Conservation (phyloP, 2,329 filamentous ascomycete genomes). For the Pseudopithomyces chartarum region DNA sequence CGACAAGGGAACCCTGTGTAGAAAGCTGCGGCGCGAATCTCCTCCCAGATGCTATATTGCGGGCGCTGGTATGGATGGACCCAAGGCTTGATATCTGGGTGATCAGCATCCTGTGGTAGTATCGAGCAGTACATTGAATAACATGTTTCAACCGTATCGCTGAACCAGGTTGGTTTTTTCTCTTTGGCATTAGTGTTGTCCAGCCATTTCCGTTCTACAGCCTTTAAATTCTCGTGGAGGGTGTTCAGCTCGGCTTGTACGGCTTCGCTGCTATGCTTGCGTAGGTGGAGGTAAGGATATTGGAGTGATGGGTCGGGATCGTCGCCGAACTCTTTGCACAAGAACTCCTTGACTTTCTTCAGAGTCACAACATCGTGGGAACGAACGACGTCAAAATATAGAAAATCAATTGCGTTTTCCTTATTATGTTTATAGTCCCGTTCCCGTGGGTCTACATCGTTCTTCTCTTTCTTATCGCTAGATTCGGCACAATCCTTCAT, state of each 20-base stretch:
- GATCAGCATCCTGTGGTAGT: constrained; percentile 13
- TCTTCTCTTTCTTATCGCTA: constrained; percentile 15
- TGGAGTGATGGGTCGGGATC: constrained; percentile 9
- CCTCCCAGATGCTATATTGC: constrained; percentile 45
- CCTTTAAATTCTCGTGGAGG: neutral
- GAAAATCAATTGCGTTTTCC: constrained; percentile 64
- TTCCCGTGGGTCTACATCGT: constrained; percentile 21
- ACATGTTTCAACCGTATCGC: constrained; percentile 18
- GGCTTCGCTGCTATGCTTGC: neutral
- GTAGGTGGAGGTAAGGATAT: constrained; percentile 8
- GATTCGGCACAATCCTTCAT: constrained; percentile 28
- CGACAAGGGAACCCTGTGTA: constrained; percentile 34
- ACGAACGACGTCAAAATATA: constrained; percentile 62
- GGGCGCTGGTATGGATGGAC: constrained; percentile 17
- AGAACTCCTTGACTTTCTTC: constrained; percentile 23
- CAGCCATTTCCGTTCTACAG: constrained; percentile 16
- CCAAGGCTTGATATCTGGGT: constrained; percentile 16
- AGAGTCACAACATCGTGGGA: constrained; percentile 42
- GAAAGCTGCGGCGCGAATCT: constrained; percentile 52
- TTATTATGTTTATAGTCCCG: constrained; percentile 26
- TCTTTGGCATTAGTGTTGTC: neutral
- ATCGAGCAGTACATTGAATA: constrained; percentile 20
- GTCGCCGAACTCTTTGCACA: constrained; percentile 23
- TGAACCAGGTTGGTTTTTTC: constrained; percentile 16
- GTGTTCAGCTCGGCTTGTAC: neutral